A percentile compares a stretch with the other conserved stretches of the same genome.
Conservation (phyloP, 768 basidiomycete species). For the Lepiota brunneoincarnata region DNA sequence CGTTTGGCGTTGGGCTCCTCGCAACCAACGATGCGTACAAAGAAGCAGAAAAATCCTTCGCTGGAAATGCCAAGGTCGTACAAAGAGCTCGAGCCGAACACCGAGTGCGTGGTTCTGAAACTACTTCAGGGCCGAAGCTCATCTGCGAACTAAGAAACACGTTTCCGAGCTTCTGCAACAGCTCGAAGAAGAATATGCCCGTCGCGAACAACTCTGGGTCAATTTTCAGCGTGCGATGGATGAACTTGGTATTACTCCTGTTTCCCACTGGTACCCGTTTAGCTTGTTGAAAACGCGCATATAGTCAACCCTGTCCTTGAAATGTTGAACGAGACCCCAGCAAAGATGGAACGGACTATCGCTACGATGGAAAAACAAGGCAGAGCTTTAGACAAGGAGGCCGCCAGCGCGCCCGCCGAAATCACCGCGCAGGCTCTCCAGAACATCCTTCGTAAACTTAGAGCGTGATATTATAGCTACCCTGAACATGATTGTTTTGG, state of each 20-base stretch:
- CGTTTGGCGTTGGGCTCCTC: constrained; percentile 41
- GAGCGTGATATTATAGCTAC: not conserved
- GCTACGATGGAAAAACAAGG: constrained; percentile 51
- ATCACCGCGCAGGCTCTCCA: constrained; percentile 27
- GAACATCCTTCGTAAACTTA: constrained; percentile 26
- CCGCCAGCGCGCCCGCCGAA: constrained; percentile 16
- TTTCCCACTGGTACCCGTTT: not conserved
- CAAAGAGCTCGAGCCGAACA: constrained; percentile 35
- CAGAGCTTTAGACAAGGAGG: constrained; percentile 38
- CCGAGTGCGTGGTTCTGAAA: constrained; percentile 35
- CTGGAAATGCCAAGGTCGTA: constrained; percentile 41
- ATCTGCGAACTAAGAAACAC: constrained; percentile 32
- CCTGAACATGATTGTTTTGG: not conserved
- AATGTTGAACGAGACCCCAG: constrained; percentile 43
- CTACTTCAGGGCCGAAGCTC: not conserved
- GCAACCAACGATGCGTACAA: constrained; percentile 56
- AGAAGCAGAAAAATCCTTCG: constrained; percentile 37
- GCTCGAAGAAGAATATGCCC: constrained; percentile 46
- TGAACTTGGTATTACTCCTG: constrained; percentile 39
- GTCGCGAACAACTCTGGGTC: constrained; percentile 50
- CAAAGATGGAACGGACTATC: constrained; percentile 50
- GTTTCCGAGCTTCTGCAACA: constrained; percentile 39
- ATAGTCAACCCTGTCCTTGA: constrained; percentile 44
- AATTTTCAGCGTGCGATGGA: constrained; percentile 42
- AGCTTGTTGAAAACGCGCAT: constrained; percentile 9